phyloP scores from a whole-genome alignment of 768 basidiomycete species.

The Tulasnella sp. region DNA sequence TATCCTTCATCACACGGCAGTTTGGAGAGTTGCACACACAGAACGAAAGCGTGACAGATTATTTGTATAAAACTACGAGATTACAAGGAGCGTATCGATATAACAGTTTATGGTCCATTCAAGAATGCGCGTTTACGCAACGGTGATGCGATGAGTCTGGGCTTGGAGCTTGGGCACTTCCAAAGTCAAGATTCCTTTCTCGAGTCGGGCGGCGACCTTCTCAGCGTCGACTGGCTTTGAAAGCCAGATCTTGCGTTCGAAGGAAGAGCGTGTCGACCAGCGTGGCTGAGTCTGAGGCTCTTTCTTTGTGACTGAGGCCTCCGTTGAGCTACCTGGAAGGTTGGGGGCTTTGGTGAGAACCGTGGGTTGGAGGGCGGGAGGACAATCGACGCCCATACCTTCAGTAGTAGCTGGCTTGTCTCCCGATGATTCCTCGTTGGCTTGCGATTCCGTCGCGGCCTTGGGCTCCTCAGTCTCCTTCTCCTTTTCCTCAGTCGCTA shows the following conservation, averaged over 20 bases:
- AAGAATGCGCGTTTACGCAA: too few species aligned
- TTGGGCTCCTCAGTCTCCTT: background rate
- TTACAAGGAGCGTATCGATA: too few species aligned
- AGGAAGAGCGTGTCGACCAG: background rate
- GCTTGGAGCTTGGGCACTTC: slow-evolving; percentile 25
- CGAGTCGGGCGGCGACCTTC: slow-evolving; percentile 25
- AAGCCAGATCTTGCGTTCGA: slow-evolving; percentile 28
- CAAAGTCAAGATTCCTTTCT: slow-evolving; percentile 27
- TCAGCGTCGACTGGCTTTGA: slow-evolving; percentile 22
- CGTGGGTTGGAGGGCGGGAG: background rate
- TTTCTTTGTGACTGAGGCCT: background rate
- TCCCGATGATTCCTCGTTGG: background rate
- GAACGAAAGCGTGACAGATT: too few species aligned
- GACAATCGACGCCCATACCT: too few species aligned
- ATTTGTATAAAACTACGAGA: too few species aligned
- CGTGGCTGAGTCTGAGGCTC: background rate
- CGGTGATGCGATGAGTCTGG: too few species aligned
- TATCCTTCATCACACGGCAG: too few species aligned
- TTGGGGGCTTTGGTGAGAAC: background rate
- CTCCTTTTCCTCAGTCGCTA: background rate
- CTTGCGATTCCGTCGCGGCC: background rate
- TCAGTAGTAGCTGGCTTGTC: background rate
- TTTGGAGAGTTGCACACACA: too few species aligned
- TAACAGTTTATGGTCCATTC: too few species aligned
- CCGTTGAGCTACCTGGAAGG: background rate